phyloP scores from a whole-genome alignment of 202 grass and related monocot species.

The Sporobolus alterniflorus region DNA sequence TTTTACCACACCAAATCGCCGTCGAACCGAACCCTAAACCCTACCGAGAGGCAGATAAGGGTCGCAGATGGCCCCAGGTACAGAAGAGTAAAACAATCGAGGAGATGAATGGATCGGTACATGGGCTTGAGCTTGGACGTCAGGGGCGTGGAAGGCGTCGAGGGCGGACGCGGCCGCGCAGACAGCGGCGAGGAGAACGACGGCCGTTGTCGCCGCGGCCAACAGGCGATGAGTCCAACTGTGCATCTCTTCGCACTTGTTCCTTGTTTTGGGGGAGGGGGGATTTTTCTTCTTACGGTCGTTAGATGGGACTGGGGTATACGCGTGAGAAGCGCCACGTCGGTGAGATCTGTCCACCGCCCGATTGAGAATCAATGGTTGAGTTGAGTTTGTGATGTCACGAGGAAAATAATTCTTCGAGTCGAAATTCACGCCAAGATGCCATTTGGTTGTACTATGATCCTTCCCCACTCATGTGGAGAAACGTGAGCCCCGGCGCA shows the following conservation, averaged over 20 bases:
- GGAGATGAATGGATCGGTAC: conserved; percentile 15
- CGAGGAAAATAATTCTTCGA: no score
- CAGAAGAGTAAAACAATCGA: background rate
- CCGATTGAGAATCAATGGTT: background rate
- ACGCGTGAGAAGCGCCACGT: background rate
- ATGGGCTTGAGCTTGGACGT: conserved; percentile 55
- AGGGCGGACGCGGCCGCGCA: conserved; percentile 68
- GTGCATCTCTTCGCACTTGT: conserved; percentile 47
- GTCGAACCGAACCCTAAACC: background rate
- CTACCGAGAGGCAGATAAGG: background rate
- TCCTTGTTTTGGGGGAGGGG: background rate
- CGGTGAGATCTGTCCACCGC: no score
- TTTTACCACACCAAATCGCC: background rate
- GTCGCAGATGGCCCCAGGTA: background rate
- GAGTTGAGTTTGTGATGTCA: no score
- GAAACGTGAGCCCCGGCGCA: no score
- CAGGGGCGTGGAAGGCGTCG: conserved; percentile 63
- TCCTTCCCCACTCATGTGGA: no score
- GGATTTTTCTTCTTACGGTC: background rate
- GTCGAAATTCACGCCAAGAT: no score
- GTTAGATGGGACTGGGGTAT: background rate
- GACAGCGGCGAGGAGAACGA: conserved; percentile 45
- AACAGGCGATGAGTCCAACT: conserved; percentile 55
- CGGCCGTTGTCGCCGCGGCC: conserved; percentile 49
- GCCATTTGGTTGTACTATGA: no score